Percentiles rank a stretch among this genome's conserved stretches.
These are phyloP conservation scores for Eremothecium sinecaudum DNA, from an alignment of 1,139 yeast genomes.

Conservation along the genomic window DNA sequence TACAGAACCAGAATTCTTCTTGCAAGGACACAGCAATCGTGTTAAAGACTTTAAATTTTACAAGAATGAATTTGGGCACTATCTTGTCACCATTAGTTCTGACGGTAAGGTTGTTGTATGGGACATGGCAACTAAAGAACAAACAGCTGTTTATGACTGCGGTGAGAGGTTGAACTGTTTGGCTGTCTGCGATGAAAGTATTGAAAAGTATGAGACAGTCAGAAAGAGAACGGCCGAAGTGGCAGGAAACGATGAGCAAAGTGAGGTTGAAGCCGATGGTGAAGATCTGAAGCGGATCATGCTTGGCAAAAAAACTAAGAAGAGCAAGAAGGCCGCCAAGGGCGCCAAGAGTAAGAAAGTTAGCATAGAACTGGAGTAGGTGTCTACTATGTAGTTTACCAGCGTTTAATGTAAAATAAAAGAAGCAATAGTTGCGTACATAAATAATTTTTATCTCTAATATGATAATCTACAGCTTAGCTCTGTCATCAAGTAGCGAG, in stretches of 20 bases:
- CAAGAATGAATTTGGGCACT: conserved; percentile 38
- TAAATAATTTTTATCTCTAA: no score
- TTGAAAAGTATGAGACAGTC: conserved; percentile 67
- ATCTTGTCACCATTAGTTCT: conserved; percentile 74
- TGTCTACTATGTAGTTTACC: conserved; percentile 15
- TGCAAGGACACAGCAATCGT: conserved; percentile 77
- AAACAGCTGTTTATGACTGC: conserved; percentile 80
- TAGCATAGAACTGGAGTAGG: conserved; percentile 46
- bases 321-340: conserved; percentile 37
- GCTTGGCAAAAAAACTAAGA: conserved; percentile 33
- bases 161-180: conserved; percentile 93
- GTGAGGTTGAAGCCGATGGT: conserved; percentile 37
- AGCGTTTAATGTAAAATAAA: not conserved
- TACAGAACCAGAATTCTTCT: conserved; percentile 43
- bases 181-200: conserved; percentile 62
- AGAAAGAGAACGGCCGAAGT: conserved; percentile 54
- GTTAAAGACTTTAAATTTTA: conserved; percentile 66
- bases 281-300: conserved; percentile 35
- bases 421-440: no score
- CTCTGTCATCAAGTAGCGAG: conserved; percentile 53
- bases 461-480: not conserved
- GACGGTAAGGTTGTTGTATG: conserved; percentile 91
- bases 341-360: conserved; percentile 41
- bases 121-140: conserved; percentile 63
- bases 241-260: conserved; percentile 44